These are phyloP conservation scores for Ramaria sp. DNA, from an alignment of 768 basidiomycete species.

Conservation along the genomic window DNA sequence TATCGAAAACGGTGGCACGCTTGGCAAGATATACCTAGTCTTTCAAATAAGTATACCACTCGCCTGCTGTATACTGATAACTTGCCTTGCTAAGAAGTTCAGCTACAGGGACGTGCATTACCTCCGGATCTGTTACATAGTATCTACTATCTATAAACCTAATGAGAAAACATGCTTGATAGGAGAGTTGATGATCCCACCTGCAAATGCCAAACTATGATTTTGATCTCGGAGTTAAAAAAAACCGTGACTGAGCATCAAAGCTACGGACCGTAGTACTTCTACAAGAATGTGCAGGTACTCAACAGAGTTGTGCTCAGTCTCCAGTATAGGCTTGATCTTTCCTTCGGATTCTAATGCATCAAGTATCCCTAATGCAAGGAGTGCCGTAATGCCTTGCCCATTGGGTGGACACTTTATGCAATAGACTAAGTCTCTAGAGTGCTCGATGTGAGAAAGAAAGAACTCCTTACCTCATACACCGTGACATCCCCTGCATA, in stretches of 20 bases:
- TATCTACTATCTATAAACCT: constrained; percentile 58
- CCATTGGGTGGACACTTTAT: constrained; percentile 89
- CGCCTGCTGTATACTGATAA: background rate
- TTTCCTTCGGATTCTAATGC: constrained; percentile 67
- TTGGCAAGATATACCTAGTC: constrained; percentile 69
- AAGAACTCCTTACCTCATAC: constrained; percentile 56
- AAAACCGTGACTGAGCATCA: background rate
- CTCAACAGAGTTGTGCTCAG: constrained; percentile 85
- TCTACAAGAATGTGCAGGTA: constrained; percentile 87
- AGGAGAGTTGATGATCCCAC: constrained; percentile 26
- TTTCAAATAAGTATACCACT: background rate
- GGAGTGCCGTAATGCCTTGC: constrained; percentile 88
- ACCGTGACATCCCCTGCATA: constrained; percentile 80
- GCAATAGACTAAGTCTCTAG: constrained; percentile 2
- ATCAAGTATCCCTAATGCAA: constrained; percentile 91
- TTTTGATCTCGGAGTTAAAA: background rate
- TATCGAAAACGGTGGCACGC: constrained; percentile 73
- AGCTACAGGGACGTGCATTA: constrained; percentile 65
- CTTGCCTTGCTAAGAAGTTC: constrained; percentile 76
- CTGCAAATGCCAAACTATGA: constrained; percentile 51
- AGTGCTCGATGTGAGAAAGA: background rate
- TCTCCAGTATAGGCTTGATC: constrained; percentile 55
- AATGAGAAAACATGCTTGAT: background rate
- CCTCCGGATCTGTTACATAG: constrained; percentile 87
- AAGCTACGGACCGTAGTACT: constrained; percentile 53